Base-by-base conservation (phyloP, 176 grass and related monocot species). In the Oryza longistaminata region DNA sequence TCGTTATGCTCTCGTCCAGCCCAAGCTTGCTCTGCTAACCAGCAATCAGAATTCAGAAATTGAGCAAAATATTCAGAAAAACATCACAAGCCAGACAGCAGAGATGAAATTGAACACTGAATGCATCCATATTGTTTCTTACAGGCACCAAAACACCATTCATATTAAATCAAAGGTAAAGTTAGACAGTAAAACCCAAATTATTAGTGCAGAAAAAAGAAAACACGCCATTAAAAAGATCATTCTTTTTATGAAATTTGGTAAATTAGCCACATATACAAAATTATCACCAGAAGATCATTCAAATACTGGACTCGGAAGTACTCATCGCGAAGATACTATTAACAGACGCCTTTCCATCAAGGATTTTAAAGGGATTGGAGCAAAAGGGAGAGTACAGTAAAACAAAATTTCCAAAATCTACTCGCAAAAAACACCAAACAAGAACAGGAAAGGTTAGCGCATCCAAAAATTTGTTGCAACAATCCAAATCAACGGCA, bases 1-100 rank as follows among this genome's bases (percentile, higher is more conserved):
- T 89, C 52, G 65, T 85, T 33, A 37, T 88, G 80, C 83, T 92
- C 81, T 96, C 87, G 42, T 92, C 86, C 17, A 99, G 83, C 40
- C 64, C 79, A 34, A 99, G 79, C 70, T 99, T 99, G 70, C 50
- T 87, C 93, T 95, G 85, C 31, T 83, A 25, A 67, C 24, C 89
- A 82, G 29, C 35, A 94, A 76, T 75, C 75, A 53, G 43, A 49
- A 77, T 5, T 46, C 11, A 58, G 7, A 24, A 62, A 62, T 62
- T 24, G n/a, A 8, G 9, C 8, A 62, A 62, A 62, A 58, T 31
- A 26, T 85, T 40, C 1, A 72, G 58, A 71, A 22, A 21, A 72
- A 81, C 15, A 75, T 64, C 4, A 44, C 15, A 80, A 71, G 40
- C 39, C 7, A 73, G 64, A 74, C 22, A 42, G 3, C 3, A 69